Conservation (phyloP, 179 eudicot genomes). For the Vitellaria paradoxa region DNA sequence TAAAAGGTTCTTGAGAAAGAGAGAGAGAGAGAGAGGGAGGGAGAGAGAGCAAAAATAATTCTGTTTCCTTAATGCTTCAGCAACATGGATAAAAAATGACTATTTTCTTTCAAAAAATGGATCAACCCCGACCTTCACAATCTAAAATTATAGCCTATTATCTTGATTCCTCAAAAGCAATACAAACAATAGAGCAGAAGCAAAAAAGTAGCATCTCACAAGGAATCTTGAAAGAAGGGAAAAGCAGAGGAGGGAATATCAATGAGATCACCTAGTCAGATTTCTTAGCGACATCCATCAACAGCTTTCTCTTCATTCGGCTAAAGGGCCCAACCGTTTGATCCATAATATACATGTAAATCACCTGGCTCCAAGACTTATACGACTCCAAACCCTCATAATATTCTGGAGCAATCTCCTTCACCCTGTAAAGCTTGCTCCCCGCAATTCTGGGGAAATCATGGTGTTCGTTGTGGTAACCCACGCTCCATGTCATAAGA, state of each 20-base stretch:
- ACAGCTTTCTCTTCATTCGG: conserved; percentile 71
- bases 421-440: conserved; percentile 75
- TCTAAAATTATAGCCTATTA: too few relatives aligned
- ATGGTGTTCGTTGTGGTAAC: conserved; percentile 97
- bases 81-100: too few relatives aligned
- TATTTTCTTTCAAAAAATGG: too few relatives aligned
- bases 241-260: not conserved
- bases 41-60: too few relatives aligned
- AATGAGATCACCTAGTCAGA: conserved; percentile 33
- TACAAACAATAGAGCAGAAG: not conserved
- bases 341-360: conserved; percentile 82
- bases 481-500: conserved; percentile 85
- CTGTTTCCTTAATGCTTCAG: too few relatives aligned
- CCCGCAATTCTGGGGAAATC: conserved; percentile 96
- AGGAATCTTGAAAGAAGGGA: not conserved
- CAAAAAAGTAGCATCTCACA: not conserved
- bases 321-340: conserved; percentile 74
- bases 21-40: too few relatives aligned
- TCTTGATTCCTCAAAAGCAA: too few relatives aligned
- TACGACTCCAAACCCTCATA: conserved; percentile 66
- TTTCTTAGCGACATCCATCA: conserved; percentile 32
- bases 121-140: too few relatives aligned
- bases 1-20: too few relatives aligned
- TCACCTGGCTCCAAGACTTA: conserved; percentile 91
- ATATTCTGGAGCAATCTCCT: conserved; percentile 90